These are phyloP conservation scores for Russula vinacea DNA, from an alignment of 768 basidiomycete genomes.

Conservation along the genomic window DNA sequence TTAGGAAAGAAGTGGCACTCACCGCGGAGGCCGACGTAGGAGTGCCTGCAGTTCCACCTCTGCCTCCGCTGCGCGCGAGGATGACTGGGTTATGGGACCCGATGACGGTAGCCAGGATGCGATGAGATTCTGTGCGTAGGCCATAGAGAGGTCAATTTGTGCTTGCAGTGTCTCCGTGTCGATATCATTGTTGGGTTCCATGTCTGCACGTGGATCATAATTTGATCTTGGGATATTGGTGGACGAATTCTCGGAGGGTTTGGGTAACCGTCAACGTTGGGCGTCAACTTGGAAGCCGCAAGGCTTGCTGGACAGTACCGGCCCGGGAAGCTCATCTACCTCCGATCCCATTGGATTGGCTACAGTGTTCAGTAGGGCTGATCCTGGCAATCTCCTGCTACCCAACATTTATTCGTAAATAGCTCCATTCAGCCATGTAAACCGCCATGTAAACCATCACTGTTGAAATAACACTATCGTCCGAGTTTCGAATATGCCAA, in stretches of 20 bases:
- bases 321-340: too few species aligned
- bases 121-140: constrained; percentile 67
- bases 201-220: constrained; percentile 19
- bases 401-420: too few species aligned
- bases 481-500: too few species aligned
- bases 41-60: constrained; percentile 61
- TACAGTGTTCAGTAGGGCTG: too few species aligned
- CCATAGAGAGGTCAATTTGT: constrained; percentile 79
- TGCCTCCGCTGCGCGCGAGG: constrained; percentile 26
- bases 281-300: too few species aligned
- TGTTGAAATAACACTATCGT: too few species aligned
- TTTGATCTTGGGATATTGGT: not conserved
- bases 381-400: too few species aligned
- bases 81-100: constrained; percentile 29
- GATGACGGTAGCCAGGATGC: constrained; percentile 63
- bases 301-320: too few species aligned
- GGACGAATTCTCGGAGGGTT: not conserved
- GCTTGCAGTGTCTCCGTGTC: constrained; percentile 71
- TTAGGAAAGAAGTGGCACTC: constrained; percentile 28
- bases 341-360: too few species aligned
- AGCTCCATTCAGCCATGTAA: too few species aligned
- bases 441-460: too few species aligned
- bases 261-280: too few species aligned
- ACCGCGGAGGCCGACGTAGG: constrained; percentile 71
- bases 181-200: constrained; percentile 52